These are phyloP conservation scores for Lepidium aucheri DNA, from an alignment of 345 rosid genomes.

Conservation along the genomic window DNA sequence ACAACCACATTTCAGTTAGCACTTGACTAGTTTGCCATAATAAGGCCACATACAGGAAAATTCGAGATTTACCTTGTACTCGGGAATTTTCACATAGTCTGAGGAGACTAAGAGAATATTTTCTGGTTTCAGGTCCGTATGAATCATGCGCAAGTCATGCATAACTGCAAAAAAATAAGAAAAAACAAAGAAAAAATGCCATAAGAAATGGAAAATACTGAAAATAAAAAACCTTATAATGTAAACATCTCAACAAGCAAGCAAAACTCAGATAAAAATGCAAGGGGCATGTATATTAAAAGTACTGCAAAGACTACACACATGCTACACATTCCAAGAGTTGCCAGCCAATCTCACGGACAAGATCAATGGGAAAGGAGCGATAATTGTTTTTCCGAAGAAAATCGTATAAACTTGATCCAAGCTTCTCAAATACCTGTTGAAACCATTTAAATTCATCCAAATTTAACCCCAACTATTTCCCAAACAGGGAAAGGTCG, in stretches of 20 bases:
- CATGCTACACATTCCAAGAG: conserved; percentile 99
- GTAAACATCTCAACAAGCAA: conserved; percentile 11
- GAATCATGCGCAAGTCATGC: conserved; percentile 81
- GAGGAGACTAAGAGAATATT: conserved; percentile 69
- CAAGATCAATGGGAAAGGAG: conserved; percentile 93
- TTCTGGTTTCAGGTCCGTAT: conserved; percentile 88
- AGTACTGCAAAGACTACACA: conserved; percentile 77
- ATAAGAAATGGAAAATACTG: neutral
- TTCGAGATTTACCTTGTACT: conserved; percentile 49
- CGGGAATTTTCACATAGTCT: conserved; percentile 71
- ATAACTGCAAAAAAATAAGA: conserved; percentile 50
- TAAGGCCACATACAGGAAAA: neutral
- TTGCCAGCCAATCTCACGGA: conserved; percentile 99
- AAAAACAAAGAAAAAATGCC: neutral
- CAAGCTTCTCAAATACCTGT: conserved; percentile 99
- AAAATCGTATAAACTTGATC: conserved; percentile 98
- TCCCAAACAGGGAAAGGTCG: conserved; percentile 55
- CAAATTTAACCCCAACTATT: conserved; percentile 63
- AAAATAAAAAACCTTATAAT: neutral
- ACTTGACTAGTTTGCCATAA: neutral
- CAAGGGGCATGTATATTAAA: conserved; percentile 14
- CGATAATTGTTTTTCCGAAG: conserved; percentile 98
- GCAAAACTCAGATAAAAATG: conserved; percentile 18
- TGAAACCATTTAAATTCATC: conserved; percentile 70
- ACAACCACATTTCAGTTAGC: neutral